These are phyloP conservation scores for Solanum chmielewskii DNA, from an alignment of 257 asterid species.

Conservation along the genomic window DNA sequence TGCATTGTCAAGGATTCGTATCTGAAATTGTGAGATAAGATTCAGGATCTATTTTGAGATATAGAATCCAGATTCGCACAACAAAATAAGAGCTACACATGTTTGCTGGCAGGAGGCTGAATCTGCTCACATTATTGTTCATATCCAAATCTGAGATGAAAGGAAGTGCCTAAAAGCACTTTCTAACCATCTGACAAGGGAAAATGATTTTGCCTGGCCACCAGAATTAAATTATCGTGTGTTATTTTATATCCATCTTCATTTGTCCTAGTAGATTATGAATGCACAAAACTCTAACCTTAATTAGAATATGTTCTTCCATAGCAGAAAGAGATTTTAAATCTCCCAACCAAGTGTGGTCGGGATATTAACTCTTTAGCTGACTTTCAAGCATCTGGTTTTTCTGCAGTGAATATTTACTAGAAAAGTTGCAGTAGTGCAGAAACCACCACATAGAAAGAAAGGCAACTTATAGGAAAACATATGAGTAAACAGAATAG, in stretches of 20 bases:
- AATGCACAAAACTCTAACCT: not conserved
- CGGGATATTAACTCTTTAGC: not conserved
- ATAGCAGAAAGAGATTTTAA: not conserved
- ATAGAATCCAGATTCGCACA: not conserved
- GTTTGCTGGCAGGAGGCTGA: not conserved
- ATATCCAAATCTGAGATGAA: not conserved
- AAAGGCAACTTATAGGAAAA: not conserved
- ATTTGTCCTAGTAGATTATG: not conserved
- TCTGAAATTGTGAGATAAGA: not conserved
- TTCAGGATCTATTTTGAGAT: not conserved
- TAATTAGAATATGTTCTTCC: not conserved
- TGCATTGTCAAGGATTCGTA: not conserved
- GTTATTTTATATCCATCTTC: not conserved
- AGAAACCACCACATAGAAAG: not conserved
- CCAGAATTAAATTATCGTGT: not conserved
- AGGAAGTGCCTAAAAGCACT: not conserved
- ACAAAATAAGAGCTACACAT: not conserved
- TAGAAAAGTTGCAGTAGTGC: not conserved
- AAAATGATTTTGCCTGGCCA: not conserved
- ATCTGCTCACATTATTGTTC: not conserved
- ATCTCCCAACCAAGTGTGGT: not conserved
- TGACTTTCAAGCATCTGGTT: not conserved
- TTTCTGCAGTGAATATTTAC: not conserved
- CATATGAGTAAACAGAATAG: not conserved
- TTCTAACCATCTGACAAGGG: not conserved